Evolutionary conservation across 257 asterid species (phyloP), one percentile per base, ranked within the genome.

Genomic region (Gentiana straminea): DNA sequence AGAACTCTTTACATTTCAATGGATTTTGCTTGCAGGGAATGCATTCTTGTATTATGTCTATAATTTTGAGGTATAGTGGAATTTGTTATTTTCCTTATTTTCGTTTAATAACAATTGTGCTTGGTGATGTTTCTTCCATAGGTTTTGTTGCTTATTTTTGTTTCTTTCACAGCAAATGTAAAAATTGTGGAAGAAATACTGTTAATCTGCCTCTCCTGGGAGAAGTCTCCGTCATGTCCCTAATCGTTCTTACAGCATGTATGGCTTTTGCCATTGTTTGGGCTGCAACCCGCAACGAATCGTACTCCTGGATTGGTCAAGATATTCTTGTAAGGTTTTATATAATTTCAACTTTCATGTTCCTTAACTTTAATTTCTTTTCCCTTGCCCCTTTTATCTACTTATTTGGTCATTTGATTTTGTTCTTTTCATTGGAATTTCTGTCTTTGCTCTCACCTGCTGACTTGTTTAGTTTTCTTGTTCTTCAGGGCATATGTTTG

Each of bases 301-400:
- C 99, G 11, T 88, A 81, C 77, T 82, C 97, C 58, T 88, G 99
- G 99, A 70, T 88, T 74, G 97, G 99, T 59, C 99, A 92, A 74
- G 99, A 92, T 69, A 64, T 88, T 75, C 93, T 92, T 65, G 99
- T 92, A 80, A 92, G 95, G 72, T 70, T 49, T 34, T 49, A 11
- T 49, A 3, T 7, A 5, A 2, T 10, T 45, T 49, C 52, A 24
- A 45, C 7, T 59, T 51, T 50, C 1, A 2, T 41, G 46, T 41
- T 5, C 9, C 7, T 3, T 41, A 55, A 11, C 52, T 13, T 15
- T 55, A 52, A 59, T 54, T 41, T 59, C 52, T 32, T 41, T 50
- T 8, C 54, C 3, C 7, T 41, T 41, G 4, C 8, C 44, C 45
- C 9, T 41, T 41, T 41, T 41, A 5, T 41, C 8, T 10, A 7